phyloP scores from a whole-genome alignment of 2,329 filamentous ascomycete species.

The Talaromyces sp. region DNA sequence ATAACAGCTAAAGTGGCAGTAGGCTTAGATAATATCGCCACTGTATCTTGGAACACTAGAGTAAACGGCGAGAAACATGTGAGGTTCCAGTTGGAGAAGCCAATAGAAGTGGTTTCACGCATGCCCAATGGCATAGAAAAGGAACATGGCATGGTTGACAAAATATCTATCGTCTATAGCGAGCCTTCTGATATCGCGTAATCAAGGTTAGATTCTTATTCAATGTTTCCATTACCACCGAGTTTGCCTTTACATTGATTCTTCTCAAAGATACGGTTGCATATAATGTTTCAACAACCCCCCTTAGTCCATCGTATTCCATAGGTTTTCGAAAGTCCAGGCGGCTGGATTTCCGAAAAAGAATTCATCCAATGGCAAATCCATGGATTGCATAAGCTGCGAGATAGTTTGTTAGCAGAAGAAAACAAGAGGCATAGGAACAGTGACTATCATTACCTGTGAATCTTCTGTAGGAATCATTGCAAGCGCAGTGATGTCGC shows the following conservation, averaged over 20 bases:
- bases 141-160: not conserved
- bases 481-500: not conserved
- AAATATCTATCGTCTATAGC: not conserved
- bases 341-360: slow-evolving; percentile 24
- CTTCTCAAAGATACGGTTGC: too few relatives aligned
- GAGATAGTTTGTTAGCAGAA: not conserved
- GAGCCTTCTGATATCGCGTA: not conserved
- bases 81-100: not conserved
- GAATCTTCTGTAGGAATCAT: slow-evolving; percentile 1
- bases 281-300: not conserved
- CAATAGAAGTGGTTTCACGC: not conserved
- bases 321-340: slow-evolving; percentile 24
- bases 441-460: not conserved
- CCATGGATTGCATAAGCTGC: slow-evolving; percentile 8
- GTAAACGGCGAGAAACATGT: not conserved
- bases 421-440: not conserved
- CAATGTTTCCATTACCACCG: not conserved
- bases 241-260: not conserved
- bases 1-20: not conserved
- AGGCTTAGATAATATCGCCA: not conserved
- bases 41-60: not conserved
- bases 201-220: not conserved
- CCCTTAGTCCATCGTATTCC: slow-evolving; percentile 6
- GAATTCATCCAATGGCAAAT: slow-evolving; percentile 20
- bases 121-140: not conserved